These are phyloP conservation scores for Casuarina cunninghamiana DNA, from an alignment of 306 rosid genomes.

Conservation along the genomic window DNA sequence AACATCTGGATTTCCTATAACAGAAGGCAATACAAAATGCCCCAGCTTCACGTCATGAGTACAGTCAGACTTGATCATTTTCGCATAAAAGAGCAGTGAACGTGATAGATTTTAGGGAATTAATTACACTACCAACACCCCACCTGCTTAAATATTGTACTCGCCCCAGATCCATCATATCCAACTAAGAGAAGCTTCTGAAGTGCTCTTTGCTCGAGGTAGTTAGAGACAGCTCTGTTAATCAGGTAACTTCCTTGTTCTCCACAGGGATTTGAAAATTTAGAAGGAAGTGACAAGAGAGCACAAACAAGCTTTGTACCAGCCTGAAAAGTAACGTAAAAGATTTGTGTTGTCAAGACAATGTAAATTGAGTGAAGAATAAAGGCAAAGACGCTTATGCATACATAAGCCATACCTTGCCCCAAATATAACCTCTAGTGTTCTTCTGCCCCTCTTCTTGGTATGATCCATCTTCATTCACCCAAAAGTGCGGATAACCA, in stretches of 20 bases:
- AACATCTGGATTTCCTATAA: background rate
- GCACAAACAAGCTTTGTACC: slow-evolving; percentile 94
- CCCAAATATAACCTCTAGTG: slow-evolving; percentile 96
- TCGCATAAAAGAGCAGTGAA: slow-evolving; percentile 19
- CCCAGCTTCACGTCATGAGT: background rate
- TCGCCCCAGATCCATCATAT: slow-evolving; percentile 86
- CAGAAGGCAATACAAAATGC: slow-evolving; percentile 1
- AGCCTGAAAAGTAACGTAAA: slow-evolving; percentile 58
- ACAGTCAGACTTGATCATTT: slow-evolving; percentile 3
- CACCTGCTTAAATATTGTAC: slow-evolving; percentile 99
- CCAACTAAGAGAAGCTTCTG: slow-evolving; percentile 96
- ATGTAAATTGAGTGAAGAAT: slow-evolving; percentile 12
- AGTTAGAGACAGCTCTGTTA: slow-evolving; percentile 68
- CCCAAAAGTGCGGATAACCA: slow-evolving; percentile 99
- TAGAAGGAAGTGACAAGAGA: slow-evolving; percentile 80
- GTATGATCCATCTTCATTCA: slow-evolving; percentile 97
- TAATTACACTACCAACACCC: slow-evolving; percentile 22
- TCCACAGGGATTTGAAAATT: slow-evolving; percentile 54
- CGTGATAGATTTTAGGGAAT: slow-evolving; percentile 8
- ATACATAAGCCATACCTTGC: slow-evolving; percentile 61
- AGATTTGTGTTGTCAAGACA: slow-evolving; percentile 1
- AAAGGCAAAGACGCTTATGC: slow-evolving; percentile 9
- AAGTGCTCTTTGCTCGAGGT: slow-evolving; percentile 76
- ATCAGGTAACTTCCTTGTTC: slow-evolving; percentile 52
- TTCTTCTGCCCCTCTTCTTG: slow-evolving; percentile 99